Evolutionary conservation across 2,329 filamentous ascomycete genomes (phyloP).

Genomic region (Aspergillus versicolor): DNA sequence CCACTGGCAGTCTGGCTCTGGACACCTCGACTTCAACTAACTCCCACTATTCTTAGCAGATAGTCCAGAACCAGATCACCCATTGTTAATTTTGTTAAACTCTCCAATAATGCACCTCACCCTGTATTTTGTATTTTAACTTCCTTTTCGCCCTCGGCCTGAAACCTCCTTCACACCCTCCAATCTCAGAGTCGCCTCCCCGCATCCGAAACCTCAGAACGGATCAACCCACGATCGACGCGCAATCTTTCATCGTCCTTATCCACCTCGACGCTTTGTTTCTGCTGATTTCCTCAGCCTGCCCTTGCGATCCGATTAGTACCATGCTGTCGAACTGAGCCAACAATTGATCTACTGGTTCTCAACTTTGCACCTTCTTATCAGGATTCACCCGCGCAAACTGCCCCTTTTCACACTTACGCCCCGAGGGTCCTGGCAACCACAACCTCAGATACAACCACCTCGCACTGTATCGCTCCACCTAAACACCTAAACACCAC

Average conservation of each 20-base stretch:
- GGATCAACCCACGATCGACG: not conserved
- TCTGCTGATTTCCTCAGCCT: not conserved
- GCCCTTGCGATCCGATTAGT: not conserved
- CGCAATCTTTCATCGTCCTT: not conserved
- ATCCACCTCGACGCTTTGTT: not conserved
- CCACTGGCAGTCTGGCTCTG: not conserved
- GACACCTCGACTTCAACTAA: not conserved
- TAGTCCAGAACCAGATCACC: not conserved
- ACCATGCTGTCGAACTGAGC: not conserved
- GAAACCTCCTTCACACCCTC: not conserved
- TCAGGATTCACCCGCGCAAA: not conserved
- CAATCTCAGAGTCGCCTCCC: slow-evolving; percentile 4
- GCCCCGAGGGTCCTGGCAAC: not conserved
- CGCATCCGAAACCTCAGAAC: slow-evolving; percentile 6
- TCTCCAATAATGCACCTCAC: no score
- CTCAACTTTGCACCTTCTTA: not conserved
- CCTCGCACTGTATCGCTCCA: not conserved
- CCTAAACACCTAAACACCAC: not conserved
- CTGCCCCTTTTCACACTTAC: not conserved
- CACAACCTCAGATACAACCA: not conserved
- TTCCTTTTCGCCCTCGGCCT: not conserved
- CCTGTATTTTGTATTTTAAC: not conserved
- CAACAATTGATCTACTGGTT: not conserved
- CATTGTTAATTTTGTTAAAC: not conserved
- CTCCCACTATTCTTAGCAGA: not conserved